Evolutionary conservation across 257 asterid species (phyloP).

Genomic region (Handroanthus guayacan): DNA sequence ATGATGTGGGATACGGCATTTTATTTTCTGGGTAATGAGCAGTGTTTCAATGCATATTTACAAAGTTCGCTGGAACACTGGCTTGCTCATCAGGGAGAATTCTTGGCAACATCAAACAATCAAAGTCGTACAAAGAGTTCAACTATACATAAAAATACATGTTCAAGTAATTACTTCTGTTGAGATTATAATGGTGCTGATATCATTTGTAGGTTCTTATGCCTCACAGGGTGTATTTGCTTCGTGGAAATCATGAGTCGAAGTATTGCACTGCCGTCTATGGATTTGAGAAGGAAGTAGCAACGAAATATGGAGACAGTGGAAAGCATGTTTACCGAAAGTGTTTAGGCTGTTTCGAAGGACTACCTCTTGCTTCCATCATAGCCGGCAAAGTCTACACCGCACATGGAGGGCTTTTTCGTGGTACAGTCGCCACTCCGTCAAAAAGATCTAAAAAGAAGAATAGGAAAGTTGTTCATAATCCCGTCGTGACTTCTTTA

Average conservation of each 20-base stretch:
- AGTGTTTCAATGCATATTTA: slow-evolving; percentile 10
- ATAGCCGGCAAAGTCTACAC: slow-evolving; percentile 86
- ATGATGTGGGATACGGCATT: not conserved
- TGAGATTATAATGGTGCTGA: slow-evolving; percentile 30
- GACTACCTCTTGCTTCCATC: slow-evolving; percentile 95
- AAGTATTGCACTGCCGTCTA: slow-evolving; percentile 97
- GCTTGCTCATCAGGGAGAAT: slow-evolving; percentile 26
- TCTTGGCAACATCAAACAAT: slow-evolving; percentile 20
- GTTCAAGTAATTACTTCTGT: slow-evolving; percentile 13
- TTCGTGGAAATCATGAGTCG: slow-evolving; percentile 97
- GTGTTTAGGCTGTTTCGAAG: slow-evolving; percentile 97
- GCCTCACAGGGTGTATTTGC: slow-evolving; percentile 86
- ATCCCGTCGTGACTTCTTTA: slow-evolving; percentile 57
- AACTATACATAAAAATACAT: slow-evolving; percentile 6
- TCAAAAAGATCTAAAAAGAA: slow-evolving; percentile 87
- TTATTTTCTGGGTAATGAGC: not conserved
- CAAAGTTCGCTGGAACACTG: not conserved
- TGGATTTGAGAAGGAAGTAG: slow-evolving; percentile 96
- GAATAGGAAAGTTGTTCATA: slow-evolving; percentile 67
- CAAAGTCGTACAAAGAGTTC: slow-evolving; percentile 10
- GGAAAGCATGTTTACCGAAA: slow-evolving; percentile 96
- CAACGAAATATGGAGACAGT: slow-evolving; percentile 74
- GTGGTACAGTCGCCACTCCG: slow-evolving; percentile 68
- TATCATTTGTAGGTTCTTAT: slow-evolving; percentile 67
- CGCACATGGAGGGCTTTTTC: slow-evolving; percentile 98